phyloP scores from a whole-genome alignment of 352 stramenopile genomes.

The Phytopythium oedochilum region DNA sequence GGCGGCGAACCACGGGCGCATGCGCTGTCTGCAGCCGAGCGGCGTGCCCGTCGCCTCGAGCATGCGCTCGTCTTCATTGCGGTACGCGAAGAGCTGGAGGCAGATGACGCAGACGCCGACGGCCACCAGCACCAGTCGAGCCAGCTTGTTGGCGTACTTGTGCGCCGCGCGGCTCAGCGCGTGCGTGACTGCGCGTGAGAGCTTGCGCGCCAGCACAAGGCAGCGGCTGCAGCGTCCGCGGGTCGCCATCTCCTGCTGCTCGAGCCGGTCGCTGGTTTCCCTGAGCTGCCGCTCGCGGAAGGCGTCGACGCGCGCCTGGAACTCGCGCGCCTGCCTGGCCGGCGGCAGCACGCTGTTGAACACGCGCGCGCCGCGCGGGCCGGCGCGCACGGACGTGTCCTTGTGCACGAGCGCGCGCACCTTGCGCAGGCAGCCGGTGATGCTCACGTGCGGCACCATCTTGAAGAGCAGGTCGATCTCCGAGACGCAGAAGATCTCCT shows the following conservation, averaged over 20 bases:
- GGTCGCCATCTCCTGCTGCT: neutral
- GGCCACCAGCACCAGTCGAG: neutral
- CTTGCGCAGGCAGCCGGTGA: neutral
- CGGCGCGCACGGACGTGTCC: neutral
- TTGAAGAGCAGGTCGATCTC: constrained; percentile 2
- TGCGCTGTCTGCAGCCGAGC: constrained; percentile 1
- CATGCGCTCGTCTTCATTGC: neutral
- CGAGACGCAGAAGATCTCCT: constrained; percentile 1
- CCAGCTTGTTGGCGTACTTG: constrained; percentile 5
- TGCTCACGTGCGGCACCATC: constrained; percentile 5
- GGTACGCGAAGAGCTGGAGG: neutral
- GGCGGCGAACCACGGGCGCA: constrained; percentile 3
- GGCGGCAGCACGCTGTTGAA: neutral
- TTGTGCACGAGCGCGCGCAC: constrained; percentile 5
- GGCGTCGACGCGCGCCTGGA: neutral
- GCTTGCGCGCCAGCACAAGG: neutral
- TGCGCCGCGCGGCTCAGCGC: neutral
- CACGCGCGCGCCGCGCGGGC: neutral
- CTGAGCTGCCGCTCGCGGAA: neutral
- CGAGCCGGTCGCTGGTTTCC: neutral
- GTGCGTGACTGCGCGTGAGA: neutral
- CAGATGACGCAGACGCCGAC: neutral
- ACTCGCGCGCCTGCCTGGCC: neutral
- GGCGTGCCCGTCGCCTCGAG: neutral
- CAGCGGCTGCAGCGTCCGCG: neutral